phyloP scores from a whole-genome alignment of 2,329 filamentous ascomycete species.

The Aspergillus sp. region DNA sequence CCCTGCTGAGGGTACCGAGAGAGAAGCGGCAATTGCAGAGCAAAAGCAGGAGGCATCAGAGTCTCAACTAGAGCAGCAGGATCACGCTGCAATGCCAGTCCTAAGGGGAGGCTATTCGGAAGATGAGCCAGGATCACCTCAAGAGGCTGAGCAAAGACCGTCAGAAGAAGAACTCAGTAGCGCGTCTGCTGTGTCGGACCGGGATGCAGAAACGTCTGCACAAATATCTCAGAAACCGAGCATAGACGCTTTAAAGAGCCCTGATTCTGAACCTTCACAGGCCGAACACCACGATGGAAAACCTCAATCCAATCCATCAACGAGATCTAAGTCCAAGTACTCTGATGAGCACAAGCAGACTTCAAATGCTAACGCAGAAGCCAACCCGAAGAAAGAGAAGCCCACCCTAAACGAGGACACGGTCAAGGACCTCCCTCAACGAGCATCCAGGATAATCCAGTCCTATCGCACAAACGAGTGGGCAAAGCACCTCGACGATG shows the following conservation, averaged over 20 bases:
- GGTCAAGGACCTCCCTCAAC: slow-evolving; percentile 56
- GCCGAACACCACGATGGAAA: neutral
- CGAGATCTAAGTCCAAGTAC: neutral
- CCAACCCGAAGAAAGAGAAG: slow-evolving; percentile 11
- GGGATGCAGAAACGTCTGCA: neutral
- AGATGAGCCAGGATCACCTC: neutral
- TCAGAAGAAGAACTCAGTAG: no score
- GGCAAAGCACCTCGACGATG: slow-evolving; percentile 77
- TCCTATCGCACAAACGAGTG: slow-evolving; percentile 91
- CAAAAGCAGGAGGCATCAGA: neutral
- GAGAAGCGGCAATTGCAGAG: neutral
- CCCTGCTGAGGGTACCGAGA: neutral
- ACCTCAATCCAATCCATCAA: neutral
- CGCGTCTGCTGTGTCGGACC: neutral
- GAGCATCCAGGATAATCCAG: slow-evolving; percentile 66
- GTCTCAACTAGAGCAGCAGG: neutral
- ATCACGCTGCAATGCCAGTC: neutral
- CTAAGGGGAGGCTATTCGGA: neutral
- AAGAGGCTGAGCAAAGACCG: neutral
- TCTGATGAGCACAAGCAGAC: slow-evolving; percentile 2
- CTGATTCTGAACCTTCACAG: neutral
- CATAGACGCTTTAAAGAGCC: neutral
- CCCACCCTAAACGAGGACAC: slow-evolving; percentile 26
- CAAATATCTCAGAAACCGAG: neutral
- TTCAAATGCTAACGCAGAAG: slow-evolving; percentile 2